Percentiles rank a stretch among this genome's conserved stretches.
These are phyloP conservation scores for Sphaerostilbella broomeana DNA, from an alignment of 2,329 filamentous ascomycete species.

Conservation along the genomic window DNA sequence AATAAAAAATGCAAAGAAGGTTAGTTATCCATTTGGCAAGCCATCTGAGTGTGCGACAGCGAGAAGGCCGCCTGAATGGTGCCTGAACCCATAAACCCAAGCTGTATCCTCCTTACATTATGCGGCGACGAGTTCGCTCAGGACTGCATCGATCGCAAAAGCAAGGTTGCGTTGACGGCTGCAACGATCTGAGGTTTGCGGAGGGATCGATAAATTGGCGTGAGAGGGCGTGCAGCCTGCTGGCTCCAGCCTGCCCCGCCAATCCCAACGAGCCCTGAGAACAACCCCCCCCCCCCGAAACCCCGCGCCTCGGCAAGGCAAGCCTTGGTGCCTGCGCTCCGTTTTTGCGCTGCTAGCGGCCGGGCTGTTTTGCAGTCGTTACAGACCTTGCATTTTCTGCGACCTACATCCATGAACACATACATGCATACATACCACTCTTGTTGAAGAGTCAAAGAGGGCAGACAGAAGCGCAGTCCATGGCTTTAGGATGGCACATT, in stretches of 20 bases:
- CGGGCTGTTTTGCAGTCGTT: background rate
- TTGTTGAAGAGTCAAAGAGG: too few species aligned
- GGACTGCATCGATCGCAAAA: conserved; percentile 10
- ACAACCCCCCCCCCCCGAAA: conserved; percentile 10
- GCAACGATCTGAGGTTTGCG: conserved; percentile 12
- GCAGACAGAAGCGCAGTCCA: too few species aligned
- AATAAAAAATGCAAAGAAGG: too few species aligned
- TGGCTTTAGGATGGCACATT: too few species aligned
- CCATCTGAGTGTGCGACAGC: too few species aligned
- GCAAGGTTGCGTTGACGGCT: conserved; percentile 1
- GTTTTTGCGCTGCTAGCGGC: background rate
- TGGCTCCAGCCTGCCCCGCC: conserved; percentile 6
- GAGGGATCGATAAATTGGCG: conserved; percentile 10
- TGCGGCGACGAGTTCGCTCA: too few species aligned
- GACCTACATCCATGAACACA: background rate
- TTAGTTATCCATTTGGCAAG: too few species aligned
- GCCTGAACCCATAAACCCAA: too few species aligned
- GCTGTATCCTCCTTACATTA: too few species aligned
- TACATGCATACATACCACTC: conserved; percentile 2
- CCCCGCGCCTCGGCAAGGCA: conserved; percentile 3
- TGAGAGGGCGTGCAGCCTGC: background rate
- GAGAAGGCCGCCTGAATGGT: too few species aligned
- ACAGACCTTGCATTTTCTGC: background rate
- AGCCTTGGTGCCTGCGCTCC: too few species aligned
- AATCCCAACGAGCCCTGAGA: conserved; percentile 5